Base-by-base conservation (phyloP, 164 flowering plant species). In the Umbellularia californica region DNA sequence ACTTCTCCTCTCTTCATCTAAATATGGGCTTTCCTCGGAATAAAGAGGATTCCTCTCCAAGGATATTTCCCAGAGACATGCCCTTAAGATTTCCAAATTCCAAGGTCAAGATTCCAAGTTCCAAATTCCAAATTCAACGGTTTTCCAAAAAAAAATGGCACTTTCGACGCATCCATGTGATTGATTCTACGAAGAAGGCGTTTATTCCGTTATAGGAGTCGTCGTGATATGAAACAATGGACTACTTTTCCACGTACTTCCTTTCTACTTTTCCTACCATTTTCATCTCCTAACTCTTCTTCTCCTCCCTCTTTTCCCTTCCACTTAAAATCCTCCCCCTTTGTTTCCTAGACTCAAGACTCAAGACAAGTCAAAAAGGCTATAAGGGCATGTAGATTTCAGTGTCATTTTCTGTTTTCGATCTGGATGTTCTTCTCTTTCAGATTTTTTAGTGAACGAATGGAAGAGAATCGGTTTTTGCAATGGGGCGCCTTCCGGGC, bases 401-500 rank as follows among this genome's bases (percentile, higher is more conserved):
- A 20, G 2, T 10, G 1, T 64, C 33, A 25, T 22, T 25, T 22
- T 10, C 28, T 64, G 67, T 64, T n/a, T 14, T 64, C 24, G 28
- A 22, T 23, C 33, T 23, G 28, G 23, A 0, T 7, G 10, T 64
- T 64, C 28, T 64, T 15, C 17, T 64, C 25, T 64, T 13, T 24
- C 35, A n/a, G 11, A 0, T 23, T 23, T 23, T 24, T 33, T 20
- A 14, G 23, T 30, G 20, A 17, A 65, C 15, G 35, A 60, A 95
- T 95, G 99, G 99, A 93, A 85, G 98, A 91, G 78, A 80, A 82
- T 50, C 0, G 30, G 75, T 23, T 86, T 77, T 86, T 82, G 58
- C 84, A 88, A 78, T 93, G 99, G 98, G 80, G 77, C 71, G 87
- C 85, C 67, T 65, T 93, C 76, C 86, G 98, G 82, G 83, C 98